Evolutionary conservation across 805 yeast species (phyloP).

Genomic region (Zygotorulaspora florentina): DNA sequence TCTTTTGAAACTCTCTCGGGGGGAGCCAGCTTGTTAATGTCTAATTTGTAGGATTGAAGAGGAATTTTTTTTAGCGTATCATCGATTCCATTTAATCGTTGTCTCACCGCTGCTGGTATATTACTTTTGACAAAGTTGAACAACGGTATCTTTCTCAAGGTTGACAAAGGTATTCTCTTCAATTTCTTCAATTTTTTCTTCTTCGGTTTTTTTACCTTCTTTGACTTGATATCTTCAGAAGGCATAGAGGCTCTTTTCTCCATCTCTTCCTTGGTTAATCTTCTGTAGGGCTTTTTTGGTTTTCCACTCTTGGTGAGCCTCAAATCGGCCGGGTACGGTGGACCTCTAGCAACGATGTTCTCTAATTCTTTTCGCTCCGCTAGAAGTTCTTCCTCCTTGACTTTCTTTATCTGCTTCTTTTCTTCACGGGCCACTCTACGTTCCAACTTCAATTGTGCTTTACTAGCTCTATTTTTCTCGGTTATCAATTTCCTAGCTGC

Average conservation of each 20-base stretch:
- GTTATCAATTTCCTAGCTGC: constrained; percentile 25
- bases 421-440: constrained; percentile 18
- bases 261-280: constrained; percentile 34
- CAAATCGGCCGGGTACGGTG: constrained; percentile 33
- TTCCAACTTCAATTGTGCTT: constrained; percentile 17
- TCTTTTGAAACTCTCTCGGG: constrained; percentile 7
- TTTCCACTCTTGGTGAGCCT: constrained; percentile 31
- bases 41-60: constrained; percentile 6
- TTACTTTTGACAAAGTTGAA: constrained; percentile 21
- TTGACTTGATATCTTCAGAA: constrained; percentile 14
- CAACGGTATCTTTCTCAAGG: constrained; percentile 26
- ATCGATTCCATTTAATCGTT: constrained; percentile 21
- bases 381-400: constrained; percentile 21
- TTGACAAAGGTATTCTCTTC: constrained; percentile 26
- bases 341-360: constrained; percentile 32
- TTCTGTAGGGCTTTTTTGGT: constrained; percentile 34
- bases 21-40: constrained; percentile 11
- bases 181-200: constrained; percentile 20
- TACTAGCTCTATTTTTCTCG: constrained; percentile 18
- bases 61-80: constrained; percentile 17
- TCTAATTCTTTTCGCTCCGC: constrained; percentile 29
- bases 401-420: constrained; percentile 19
- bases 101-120: constrained; percentile 4
- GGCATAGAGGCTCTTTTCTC: constrained; percentile 23
- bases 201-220: constrained; percentile 19